These are phyloP conservation scores for Papiliotrema fonsecae DNA, from an alignment of 1,284 basidiomycete genomes.

Conservation along the genomic window DNA sequence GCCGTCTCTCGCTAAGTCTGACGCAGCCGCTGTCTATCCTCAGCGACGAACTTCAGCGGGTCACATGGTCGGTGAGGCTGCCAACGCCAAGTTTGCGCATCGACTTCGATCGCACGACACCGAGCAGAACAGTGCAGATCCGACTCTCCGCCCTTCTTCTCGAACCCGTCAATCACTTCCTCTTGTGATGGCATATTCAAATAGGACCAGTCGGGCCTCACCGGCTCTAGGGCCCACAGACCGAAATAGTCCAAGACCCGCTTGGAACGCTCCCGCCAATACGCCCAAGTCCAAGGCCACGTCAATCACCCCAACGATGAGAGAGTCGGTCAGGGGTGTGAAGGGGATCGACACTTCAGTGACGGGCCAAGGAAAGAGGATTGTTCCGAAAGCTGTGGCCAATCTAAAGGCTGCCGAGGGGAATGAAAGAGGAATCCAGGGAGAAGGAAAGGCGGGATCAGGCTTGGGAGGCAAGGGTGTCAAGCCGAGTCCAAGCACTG, in stretches of 20 bases:
- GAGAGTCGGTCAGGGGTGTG: not conserved
- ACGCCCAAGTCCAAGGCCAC: not conserved
- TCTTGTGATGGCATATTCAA: conserved; percentile 10
- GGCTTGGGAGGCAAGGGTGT: not conserved
- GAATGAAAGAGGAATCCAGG: not conserved
- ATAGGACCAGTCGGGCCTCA: not conserved
- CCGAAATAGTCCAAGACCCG: not conserved
- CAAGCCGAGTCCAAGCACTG: conserved; percentile 1
- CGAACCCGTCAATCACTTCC: conserved; percentile 16
- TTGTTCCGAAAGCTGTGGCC: not conserved
- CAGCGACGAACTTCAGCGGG: conserved; percentile 16
- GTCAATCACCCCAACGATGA: not conserved
- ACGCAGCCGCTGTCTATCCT: conserved; percentile 3
- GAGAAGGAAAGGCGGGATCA: not conserved
- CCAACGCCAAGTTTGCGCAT: conserved; percentile 42
- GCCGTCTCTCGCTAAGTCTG: not conserved
- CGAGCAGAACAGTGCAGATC: conserved; percentile 1
- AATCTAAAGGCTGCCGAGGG: not conserved
- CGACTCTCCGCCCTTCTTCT: conserved; percentile 3
- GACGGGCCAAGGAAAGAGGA: not conserved
- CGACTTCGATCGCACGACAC: conserved; percentile 27
- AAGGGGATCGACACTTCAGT: conserved; percentile 1
- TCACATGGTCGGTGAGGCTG: conserved; percentile 18
- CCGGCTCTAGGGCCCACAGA: conserved; percentile 4
- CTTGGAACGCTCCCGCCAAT: not conserved